Percentiles rank a stretch among this genome's conserved stretches.
Evolutionary conservation across 768 basidiomycete genomes (phyloP).

Genomic region (Termitomyces sp.): DNA sequence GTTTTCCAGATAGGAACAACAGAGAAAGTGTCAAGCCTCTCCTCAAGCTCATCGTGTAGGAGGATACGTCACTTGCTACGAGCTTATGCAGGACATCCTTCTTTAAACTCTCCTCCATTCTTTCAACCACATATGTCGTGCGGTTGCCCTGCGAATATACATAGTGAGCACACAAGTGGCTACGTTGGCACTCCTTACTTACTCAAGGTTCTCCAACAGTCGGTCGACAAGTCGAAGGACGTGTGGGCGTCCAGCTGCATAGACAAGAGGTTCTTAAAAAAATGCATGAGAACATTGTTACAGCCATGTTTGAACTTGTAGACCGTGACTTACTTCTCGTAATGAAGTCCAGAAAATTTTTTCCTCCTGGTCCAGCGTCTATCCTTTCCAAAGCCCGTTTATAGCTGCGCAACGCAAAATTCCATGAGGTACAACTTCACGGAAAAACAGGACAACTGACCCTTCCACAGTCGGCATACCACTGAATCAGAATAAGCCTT

Average conservation of each 20-base stretch:
- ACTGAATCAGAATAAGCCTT: slow-evolving; percentile 32
- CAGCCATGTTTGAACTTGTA: background rate
- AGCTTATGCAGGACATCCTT: slow-evolving; percentile 84
- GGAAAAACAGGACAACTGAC: slow-evolving; percentile 31
- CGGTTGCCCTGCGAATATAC: slow-evolving; percentile 70
- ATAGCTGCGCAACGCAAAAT: slow-evolving; percentile 43
- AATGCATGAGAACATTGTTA: background rate
- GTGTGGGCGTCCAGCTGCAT: slow-evolving; percentile 83
- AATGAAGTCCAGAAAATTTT: slow-evolving; percentile 91
- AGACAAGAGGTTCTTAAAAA: slow-evolving; percentile 94
- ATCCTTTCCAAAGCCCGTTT: slow-evolving; percentile 77
- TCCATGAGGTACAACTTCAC: background rate
- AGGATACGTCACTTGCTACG: slow-evolving; percentile 66
- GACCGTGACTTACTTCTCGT: slow-evolving; percentile 59
- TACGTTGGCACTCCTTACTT: slow-evolving; percentile 28
- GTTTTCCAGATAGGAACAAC: slow-evolving; percentile 96
- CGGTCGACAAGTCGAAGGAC: slow-evolving; percentile 85
- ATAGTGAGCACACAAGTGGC: background rate
- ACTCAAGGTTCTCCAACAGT: slow-evolving; percentile 95
- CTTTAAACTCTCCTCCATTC: slow-evolving; percentile 88
- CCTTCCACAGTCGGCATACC: slow-evolving; percentile 97
- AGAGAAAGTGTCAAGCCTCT: slow-evolving; percentile 82
- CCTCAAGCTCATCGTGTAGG: slow-evolving; percentile 95
- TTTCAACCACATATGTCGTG: slow-evolving; percentile 85
- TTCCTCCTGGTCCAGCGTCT: slow-evolving; percentile 75